phyloP scores from a whole-genome alignment of 2,329 filamentous ascomycete species.

The Colletotrichum caudatum region DNA sequence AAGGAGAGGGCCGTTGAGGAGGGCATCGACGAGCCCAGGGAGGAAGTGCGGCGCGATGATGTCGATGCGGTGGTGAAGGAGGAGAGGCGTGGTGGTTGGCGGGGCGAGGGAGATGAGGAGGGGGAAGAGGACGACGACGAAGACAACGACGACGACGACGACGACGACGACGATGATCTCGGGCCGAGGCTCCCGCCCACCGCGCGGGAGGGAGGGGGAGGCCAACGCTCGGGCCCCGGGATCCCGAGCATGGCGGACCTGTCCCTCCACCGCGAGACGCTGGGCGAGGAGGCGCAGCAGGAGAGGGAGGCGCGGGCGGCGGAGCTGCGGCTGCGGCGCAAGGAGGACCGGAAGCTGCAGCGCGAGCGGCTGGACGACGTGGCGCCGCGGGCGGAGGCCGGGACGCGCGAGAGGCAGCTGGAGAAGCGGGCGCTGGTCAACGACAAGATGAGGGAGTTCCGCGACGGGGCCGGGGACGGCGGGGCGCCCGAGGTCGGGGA shows the following conservation, averaged over 20 bases:
- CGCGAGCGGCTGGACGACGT: slow-evolving; percentile 84
- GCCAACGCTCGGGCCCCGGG: slow-evolving; percentile 61
- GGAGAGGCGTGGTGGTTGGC: neutral
- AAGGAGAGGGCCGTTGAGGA: slow-evolving; percentile 46
- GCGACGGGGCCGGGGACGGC: slow-evolving; percentile 56
- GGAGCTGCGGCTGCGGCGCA: slow-evolving; percentile 71
- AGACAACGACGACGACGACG: slow-evolving; percentile 44
- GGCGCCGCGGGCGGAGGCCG: slow-evolving; percentile 83
- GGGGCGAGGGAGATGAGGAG: slow-evolving; percentile 43
- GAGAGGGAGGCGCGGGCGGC: slow-evolving; percentile 60
- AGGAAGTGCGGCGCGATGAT: slow-evolving; percentile 1
- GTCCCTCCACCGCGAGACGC: slow-evolving; percentile 65
- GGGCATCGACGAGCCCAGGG: neutral
- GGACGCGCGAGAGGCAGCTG: slow-evolving; percentile 83
- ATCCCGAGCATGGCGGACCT: slow-evolving; percentile 83
- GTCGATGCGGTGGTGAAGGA: slow-evolving; percentile 43
- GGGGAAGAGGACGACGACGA: slow-evolving; percentile 48
- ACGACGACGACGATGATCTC: slow-evolving; percentile 72
- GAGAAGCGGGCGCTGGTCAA: slow-evolving; percentile 85
- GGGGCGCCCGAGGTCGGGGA: slow-evolving; percentile 72
- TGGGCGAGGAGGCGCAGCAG: slow-evolving; percentile 62
- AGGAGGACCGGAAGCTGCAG: slow-evolving; percentile 73
- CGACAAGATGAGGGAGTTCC: slow-evolving; percentile 79
- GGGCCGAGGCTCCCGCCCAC: slow-evolving; percentile 58
- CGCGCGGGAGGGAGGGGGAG: slow-evolving; percentile 44